Conservation (phyloP, 306 rosid species). For the Cotoneaster glaucophyllus region DNA sequence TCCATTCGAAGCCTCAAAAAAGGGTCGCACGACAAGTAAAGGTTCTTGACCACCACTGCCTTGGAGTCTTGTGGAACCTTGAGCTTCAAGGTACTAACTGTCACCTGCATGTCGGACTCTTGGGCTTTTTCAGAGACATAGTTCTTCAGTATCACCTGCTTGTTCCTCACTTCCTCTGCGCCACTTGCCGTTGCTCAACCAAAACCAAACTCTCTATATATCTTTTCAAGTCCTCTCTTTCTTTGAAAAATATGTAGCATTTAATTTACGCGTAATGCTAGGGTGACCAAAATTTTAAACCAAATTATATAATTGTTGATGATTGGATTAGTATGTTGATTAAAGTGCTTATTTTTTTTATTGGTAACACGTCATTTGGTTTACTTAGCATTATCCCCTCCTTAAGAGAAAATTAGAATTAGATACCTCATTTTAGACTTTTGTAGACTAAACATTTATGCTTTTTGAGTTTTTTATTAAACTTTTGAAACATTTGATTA, state of each 20-base stretch:
- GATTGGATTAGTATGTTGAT: too few relatives aligned
- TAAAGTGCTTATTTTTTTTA: too few relatives aligned
- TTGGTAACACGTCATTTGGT: too few relatives aligned
- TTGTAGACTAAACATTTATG: too few relatives aligned
- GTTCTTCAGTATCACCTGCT: conserved; percentile 12
- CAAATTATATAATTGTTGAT: too few relatives aligned
- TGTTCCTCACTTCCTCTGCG: conserved; percentile 4
- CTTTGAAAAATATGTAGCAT: background rate
- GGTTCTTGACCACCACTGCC: conserved; percentile 10
- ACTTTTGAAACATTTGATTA: too few relatives aligned
- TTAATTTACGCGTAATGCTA: too few relatives aligned
- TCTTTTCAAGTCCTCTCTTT: background rate
- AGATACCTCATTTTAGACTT: too few relatives aligned
- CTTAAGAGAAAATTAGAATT: too few relatives aligned
- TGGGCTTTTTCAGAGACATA: background rate
- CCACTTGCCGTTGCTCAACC: background rate
- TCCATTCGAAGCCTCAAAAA: conserved; percentile 2
- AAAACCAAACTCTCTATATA: background rate
- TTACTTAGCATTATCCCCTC: too few relatives aligned
- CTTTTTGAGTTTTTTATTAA: too few relatives aligned
- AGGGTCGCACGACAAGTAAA: conserved; percentile 12
- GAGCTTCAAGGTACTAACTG: background rate
- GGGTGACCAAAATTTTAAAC: too few relatives aligned
- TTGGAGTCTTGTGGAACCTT: conserved; percentile 1
- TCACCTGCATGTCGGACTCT: conserved; percentile 8